Evolutionary conservation across 306 rosid species (phyloP), one percentile per base, ranked within the genome.

Genomic region (Astragalus glycyphyllos): DNA sequence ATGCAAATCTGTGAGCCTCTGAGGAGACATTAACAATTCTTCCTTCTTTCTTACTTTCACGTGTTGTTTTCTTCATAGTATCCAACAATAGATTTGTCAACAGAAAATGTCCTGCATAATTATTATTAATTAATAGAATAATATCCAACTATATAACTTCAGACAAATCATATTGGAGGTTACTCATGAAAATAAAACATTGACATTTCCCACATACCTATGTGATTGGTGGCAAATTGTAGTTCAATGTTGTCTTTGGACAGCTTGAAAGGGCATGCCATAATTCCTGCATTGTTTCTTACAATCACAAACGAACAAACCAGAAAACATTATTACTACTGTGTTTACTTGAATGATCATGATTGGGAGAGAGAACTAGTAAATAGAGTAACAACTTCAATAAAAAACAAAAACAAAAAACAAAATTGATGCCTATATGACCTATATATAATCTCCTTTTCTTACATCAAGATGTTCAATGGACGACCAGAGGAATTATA

Each of bases 261-360:
- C 54, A 87, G 92, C 76, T 16, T 63, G 82, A 78, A 94, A 11
- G 97, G 95, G 70, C 88, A 77, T 35, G 96, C 96, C 99, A 94
- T 89, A 69, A 90, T 68, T 77, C 97, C 99, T 77, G 99, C 97
- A 82, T 94, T 94, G 78, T 94, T 94, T 80, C 99, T 94, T 80
- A 65, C 50, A 79, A 79, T 55, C 9, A 49, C 47, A 62, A 81
- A 72, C 78, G 85, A 35, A 64, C 45, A 38, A 59, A 5, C 67
- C 56, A 76, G 56, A 70, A 79, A 69, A 68, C 59, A 23, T 86
- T n/a, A 77, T 32, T 44, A 74, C 53, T 51, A 26, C 16, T 65
- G 47, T 40, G 57, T 54, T 51, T 68, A 26, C 41, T 49, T 51
- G 69, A 73, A 70, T 23, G 49, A 17, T 53, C 64, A 13, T 13